These are phyloP conservation scores for Arxiozyma slooffiae DNA, from an alignment of 1,139 yeast species.

Conservation along the genomic window DNA sequence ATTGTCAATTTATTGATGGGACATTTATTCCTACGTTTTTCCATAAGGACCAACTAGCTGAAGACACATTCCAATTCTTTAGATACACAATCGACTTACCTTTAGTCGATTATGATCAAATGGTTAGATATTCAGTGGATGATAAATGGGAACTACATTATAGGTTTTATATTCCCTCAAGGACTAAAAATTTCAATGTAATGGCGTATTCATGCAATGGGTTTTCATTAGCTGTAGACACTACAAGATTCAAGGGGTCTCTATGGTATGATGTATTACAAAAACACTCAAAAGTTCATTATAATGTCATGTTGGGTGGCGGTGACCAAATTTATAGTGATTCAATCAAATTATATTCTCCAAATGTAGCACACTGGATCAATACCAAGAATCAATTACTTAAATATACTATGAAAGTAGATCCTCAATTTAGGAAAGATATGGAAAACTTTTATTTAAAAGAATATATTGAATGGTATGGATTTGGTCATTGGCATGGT, in stretches of 20 bases:
- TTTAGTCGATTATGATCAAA: slow-evolving; percentile 44
- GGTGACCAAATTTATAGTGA: slow-evolving; percentile 95
- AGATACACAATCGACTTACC: slow-evolving; percentile 48
- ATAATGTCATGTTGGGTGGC: slow-evolving; percentile 94
- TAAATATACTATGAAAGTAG: slow-evolving; percentile 37
- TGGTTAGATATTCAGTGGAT: slow-evolving; percentile 51
- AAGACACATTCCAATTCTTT: slow-evolving; percentile 47
- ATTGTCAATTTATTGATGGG: slow-evolving; percentile 29
- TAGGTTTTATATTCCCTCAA: slow-evolving; percentile 28
- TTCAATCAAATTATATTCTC: slow-evolving; percentile 54
- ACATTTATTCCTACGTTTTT: slow-evolving; percentile 39
- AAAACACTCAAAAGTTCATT: slow-evolving; percentile 52
- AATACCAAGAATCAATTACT: slow-evolving; percentile 40
- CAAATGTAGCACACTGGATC: slow-evolving; percentile 54
- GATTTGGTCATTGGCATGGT: slow-evolving; percentile 78
- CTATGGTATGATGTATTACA: slow-evolving; percentile 78
- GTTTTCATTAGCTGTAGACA: slow-evolving; percentile 67
- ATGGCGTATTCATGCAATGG: slow-evolving; percentile 87
- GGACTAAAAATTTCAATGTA: slow-evolving; percentile 45
- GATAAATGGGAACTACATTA: slow-evolving; percentile 34
- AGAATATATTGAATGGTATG: slow-evolving; percentile 81
- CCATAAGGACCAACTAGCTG: slow-evolving; percentile 33
- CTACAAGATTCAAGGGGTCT: slow-evolving; percentile 57
- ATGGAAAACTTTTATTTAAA: slow-evolving; percentile 57
- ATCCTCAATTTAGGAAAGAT: slow-evolving; percentile 42